Conservation (phyloP, 2,329 filamentous ascomycete genomes). For the Trichoderma brevicompactum region DNA sequence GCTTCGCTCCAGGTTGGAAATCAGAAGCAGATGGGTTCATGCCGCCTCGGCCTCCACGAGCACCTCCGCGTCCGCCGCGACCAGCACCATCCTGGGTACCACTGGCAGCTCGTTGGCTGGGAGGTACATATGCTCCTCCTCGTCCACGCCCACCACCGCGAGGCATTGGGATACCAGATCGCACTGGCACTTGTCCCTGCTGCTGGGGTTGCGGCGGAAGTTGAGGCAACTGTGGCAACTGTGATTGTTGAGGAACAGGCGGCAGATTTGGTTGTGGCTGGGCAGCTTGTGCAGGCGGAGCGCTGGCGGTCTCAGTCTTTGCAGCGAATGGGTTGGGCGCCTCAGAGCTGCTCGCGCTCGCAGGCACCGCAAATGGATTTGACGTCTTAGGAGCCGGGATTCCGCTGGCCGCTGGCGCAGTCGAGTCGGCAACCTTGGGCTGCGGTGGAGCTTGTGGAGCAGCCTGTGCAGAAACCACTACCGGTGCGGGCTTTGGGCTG, state of each 20-base stretch:
- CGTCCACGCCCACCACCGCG: constrained; percentile 48
- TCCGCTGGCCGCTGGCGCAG: constrained; percentile 28
- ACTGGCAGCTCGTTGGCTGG: constrained; percentile 43
- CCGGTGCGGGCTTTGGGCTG: constrained; percentile 30
- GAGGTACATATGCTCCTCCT: constrained; percentile 45
- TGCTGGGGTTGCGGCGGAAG: constrained; percentile 34
- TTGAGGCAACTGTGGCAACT: constrained; percentile 31
- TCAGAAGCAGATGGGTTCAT: constrained; percentile 59
- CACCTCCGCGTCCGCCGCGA: constrained; percentile 49
- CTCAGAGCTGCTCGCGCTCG: constrained; percentile 30
- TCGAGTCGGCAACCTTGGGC: not conserved
- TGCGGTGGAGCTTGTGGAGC: not conserved
- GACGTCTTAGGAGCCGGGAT: constrained; percentile 34
- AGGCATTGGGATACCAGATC: constrained; percentile 49
- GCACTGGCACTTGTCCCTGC: constrained; percentile 33
- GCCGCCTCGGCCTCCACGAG: constrained; percentile 46
- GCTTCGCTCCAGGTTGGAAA: constrained; percentile 62
- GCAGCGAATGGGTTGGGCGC: constrained; percentile 39
- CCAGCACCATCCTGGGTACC: constrained; percentile 45
- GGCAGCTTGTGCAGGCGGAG: constrained; percentile 30
- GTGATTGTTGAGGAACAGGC: constrained; percentile 31
- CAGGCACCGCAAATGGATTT: constrained; percentile 43
- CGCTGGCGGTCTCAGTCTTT: constrained; percentile 33
- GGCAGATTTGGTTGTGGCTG: constrained; percentile 27
- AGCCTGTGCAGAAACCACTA: constrained; percentile 27